Evolutionary conservation across 2,329 filamentous ascomycete genomes (phyloP).

Genomic region (Cordyceps farinosa): DNA sequence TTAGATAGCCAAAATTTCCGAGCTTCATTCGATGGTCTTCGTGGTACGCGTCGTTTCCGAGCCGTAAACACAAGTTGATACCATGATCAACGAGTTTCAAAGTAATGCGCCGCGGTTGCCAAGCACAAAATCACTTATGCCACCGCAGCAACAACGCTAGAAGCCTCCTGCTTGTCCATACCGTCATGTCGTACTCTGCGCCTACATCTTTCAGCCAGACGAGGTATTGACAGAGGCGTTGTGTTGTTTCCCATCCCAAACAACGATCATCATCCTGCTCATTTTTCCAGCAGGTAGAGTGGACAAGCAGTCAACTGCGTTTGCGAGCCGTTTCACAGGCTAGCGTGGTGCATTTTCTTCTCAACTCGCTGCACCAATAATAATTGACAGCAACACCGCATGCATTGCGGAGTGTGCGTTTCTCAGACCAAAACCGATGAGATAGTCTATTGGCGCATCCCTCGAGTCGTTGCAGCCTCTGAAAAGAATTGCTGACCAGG

Average conservation of each 20-base stretch:
- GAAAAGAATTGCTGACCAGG: conserved; percentile 50
- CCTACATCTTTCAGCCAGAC: neutral
- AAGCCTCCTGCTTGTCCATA: conserved; percentile 6
- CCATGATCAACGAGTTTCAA: conserved; percentile 10
- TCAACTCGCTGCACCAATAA: conserved; percentile 10
- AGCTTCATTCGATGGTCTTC: conserved; percentile 30
- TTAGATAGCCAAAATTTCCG: conserved; percentile 28
- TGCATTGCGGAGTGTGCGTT: conserved; percentile 12
- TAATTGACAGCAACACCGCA: conserved; percentile 17
- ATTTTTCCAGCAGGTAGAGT: neutral
- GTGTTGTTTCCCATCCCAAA: conserved; percentile 4
- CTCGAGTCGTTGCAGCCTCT: conserved; percentile 13
- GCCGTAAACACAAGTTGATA: neutral
- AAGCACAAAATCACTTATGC: conserved; percentile 15
- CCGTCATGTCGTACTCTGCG: neutral
- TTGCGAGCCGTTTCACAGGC: conserved; percentile 3
- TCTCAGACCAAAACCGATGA: conserved; percentile 18
- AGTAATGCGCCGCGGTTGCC: neutral
- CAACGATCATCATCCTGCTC: neutral
- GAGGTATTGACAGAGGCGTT: neutral
- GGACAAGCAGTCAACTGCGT: conserved; percentile 9
- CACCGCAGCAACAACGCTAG: neutral
- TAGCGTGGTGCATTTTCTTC: conserved; percentile 4
- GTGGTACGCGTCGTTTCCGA: conserved; percentile 19
- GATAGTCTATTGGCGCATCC: conserved; percentile 15